Evolutionary conservation across 2,329 filamentous ascomycete genomes (phyloP).

Genomic region (Harringtonia lauricola): DNA sequence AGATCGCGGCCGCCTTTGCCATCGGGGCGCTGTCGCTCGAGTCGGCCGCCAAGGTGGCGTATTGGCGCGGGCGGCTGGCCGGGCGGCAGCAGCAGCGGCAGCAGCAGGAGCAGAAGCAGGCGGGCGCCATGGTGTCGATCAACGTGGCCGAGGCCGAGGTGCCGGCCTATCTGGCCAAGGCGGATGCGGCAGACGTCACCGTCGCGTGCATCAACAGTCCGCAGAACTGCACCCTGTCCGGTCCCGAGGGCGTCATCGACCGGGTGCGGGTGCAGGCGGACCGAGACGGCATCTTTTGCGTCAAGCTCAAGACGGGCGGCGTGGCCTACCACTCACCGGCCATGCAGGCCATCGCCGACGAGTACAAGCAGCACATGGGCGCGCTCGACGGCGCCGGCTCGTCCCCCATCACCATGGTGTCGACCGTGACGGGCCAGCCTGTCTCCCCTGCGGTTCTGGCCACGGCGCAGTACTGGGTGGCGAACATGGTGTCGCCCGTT

Average conservation of each 20-base stretch:
- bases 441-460: no score
- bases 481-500: no score
- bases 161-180: conserved; percentile 9
- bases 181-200: conserved; percentile 12
- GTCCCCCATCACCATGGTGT: no score
- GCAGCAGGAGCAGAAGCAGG: conserved; percentile 9
- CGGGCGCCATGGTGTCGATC: conserved; percentile 36
- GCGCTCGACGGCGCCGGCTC: no score
- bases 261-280: conserved; percentile 3
- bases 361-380: no score
- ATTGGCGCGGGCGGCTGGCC: conserved; percentile 27
- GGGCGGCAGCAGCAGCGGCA: no score
- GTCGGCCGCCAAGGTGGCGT: conserved; percentile 33
- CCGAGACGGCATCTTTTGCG: conserved; percentile 1
- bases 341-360: no score
- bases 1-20: conserved; percentile 39
- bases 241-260: conserved; percentile 10
- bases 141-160: conserved; percentile 25
- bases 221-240: conserved; percentile 24
- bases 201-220: conserved; percentile 24
- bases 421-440: no score
- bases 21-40: conserved; percentile 27
- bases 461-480: no score
- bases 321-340: no score
- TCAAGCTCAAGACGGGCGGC: no score